Conservation (phyloP, 305 asterid species). For the Fraxinus xanthoxyloides region DNA sequence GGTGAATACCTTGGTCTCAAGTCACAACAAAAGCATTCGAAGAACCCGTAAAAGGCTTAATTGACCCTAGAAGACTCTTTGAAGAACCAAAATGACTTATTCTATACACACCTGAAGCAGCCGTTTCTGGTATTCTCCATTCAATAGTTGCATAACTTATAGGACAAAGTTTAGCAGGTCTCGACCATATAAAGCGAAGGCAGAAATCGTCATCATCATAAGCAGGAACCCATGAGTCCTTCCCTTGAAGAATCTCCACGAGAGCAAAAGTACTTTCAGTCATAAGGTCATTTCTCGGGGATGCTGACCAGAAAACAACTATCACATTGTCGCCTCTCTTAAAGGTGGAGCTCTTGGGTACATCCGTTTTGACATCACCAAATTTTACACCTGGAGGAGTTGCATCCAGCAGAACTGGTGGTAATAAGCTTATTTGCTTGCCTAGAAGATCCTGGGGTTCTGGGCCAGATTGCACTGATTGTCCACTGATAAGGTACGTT, state of each 20-base stretch:
- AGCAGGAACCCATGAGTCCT: slow-evolving; percentile 70
- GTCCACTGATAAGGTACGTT: slow-evolving; percentile 47
- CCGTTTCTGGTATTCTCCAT: slow-evolving; percentile 74
- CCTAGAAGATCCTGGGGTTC: slow-evolving; percentile 75
- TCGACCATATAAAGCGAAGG: slow-evolving; percentile 85
- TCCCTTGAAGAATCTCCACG: slow-evolving; percentile 70
- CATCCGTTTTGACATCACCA: slow-evolving; percentile 69
- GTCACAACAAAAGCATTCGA: slow-evolving; percentile 89
- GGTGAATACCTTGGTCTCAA: slow-evolving; percentile 14
- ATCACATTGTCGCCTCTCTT: slow-evolving; percentile 64
- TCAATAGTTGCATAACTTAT: slow-evolving; percentile 69
- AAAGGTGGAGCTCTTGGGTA: slow-evolving; percentile 68
- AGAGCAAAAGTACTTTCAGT: slow-evolving; percentile 96
- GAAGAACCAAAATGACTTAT: slow-evolving; percentile 92
- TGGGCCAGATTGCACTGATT: slow-evolving; percentile 63
- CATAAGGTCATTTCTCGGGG: slow-evolving; percentile 94
- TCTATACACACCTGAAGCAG: slow-evolving; percentile 78
- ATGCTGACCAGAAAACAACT: slow-evolving; percentile 82
- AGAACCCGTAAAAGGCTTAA: slow-evolving; percentile 81
- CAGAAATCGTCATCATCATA: slow-evolving; percentile 90
- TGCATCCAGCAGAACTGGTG: slow-evolving; percentile 76
- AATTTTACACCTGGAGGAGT: slow-evolving; percentile 65
- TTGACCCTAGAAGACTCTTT: slow-evolving; percentile 62
- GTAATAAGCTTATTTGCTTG: slow-evolving; percentile 72
- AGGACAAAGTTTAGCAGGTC: slow-evolving; percentile 75